These are phyloP conservation scores for Vitis labrusca DNA, from an alignment of 164 flowering plant genomes.

Conservation along the genomic window DNA sequence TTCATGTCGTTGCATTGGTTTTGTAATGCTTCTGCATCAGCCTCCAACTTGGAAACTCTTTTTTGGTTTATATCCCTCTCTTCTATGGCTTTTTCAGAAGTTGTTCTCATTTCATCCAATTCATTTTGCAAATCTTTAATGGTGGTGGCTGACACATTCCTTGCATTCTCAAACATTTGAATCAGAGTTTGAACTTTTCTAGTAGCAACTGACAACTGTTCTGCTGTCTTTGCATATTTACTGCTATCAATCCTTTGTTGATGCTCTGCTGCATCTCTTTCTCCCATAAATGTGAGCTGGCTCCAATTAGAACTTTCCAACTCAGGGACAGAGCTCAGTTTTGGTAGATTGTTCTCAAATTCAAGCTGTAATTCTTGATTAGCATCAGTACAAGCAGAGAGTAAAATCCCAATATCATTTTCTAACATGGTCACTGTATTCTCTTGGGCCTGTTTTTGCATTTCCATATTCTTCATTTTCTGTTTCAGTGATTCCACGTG, in stretches of 20 bases:
- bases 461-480: slow-evolving; percentile 41
- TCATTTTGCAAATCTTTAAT: slow-evolving; percentile 51
- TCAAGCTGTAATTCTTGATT: slow-evolving; percentile 44
- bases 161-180: slow-evolving; percentile 38
- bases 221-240: slow-evolving; percentile 31
- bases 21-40: slow-evolving; percentile 44
- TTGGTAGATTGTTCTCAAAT: slow-evolving; percentile 24
- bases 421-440: slow-evolving; percentile 38
- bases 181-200: slow-evolving; percentile 35
- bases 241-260: slow-evolving; percentile 15
- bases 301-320: slow-evolving; percentile 22
- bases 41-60: slow-evolving; percentile 50
- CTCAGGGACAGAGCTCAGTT: slow-evolving; percentile 27
- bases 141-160: slow-evolving; percentile 25
- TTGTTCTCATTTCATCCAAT: slow-evolving; percentile 33
- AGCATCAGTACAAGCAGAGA: slow-evolving; percentile 61
- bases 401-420: slow-evolving; percentile 36
- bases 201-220: slow-evolving; percentile 39
- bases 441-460: slow-evolving; percentile 40
- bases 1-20: slow-evolving; percentile 42
- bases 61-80: slow-evolving; percentile 47
- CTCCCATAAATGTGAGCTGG: slow-evolving; percentile 15
- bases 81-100: slow-evolving; percentile 37
- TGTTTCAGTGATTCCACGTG: slow-evolving; percentile 41
- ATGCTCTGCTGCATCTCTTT: slow-evolving; percentile 20